Conservation (phyloP, 2,329 filamentous ascomycete genomes). For the Nemania abortiva region DNA sequence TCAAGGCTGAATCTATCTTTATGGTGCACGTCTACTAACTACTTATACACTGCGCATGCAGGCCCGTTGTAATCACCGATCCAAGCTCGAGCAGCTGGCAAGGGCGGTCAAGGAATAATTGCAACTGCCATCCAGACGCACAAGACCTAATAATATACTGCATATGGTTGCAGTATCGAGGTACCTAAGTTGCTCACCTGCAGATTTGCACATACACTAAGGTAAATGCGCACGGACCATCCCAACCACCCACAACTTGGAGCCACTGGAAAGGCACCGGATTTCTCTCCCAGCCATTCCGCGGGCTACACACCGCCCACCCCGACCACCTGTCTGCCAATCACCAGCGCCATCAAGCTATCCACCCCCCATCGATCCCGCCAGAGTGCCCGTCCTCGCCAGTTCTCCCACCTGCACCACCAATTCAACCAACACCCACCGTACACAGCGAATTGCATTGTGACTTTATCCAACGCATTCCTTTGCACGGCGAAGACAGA, state of each 20-base stretch:
- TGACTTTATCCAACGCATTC: slow-evolving; percentile 33
- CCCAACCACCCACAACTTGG: slow-evolving; percentile 33
- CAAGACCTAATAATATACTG: background rate
- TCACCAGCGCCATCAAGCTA: slow-evolving; percentile 19
- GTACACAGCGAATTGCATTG: slow-evolving; percentile 22
- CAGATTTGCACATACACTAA: background rate
- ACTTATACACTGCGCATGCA: too few relatives aligned
- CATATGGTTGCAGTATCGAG: background rate
- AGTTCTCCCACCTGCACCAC: slow-evolving; percentile 17
- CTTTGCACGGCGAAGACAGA: slow-evolving; percentile 14
- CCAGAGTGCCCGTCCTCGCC: slow-evolving; percentile 17
- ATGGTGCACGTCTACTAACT: too few relatives aligned
- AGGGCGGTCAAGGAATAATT: background rate
- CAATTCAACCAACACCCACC: slow-evolving; percentile 7
- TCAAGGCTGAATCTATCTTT: background rate
- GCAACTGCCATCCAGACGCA: slow-evolving; percentile 9
- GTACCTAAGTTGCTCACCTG: too few relatives aligned
- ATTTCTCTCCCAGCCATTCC: slow-evolving; percentile 28
- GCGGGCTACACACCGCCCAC: slow-evolving; percentile 28
- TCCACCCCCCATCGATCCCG: slow-evolving; percentile 22
- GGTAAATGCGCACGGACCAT: slow-evolving; percentile 26
- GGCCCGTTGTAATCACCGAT: background rate
- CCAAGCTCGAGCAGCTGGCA: slow-evolving; percentile 1
- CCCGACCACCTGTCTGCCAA: slow-evolving; percentile 29
- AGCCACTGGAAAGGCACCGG: slow-evolving; percentile 24